Evolutionary conservation across 148 eudicot genomes (phyloP), one percentile per base, ranked within the genome.

Genomic region (Linanthus parryae): DNA sequence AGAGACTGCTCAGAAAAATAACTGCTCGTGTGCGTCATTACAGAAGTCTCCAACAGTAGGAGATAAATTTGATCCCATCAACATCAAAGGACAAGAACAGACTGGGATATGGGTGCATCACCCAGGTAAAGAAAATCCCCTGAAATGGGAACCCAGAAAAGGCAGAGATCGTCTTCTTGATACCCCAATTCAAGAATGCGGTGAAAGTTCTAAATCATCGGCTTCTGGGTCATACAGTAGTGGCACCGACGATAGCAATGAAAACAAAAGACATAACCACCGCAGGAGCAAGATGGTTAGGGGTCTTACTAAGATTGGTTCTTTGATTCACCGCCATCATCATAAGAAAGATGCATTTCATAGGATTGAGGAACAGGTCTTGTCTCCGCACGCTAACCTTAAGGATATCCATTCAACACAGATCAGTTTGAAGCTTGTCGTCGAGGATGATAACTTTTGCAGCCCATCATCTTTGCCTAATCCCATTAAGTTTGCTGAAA

Each of bases 31-130:
- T 23, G 55, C 37, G 37, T 16, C 18, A 13, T 10, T 42, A 23
- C 67, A 67, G 26, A 68, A 78, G 38, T 52, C 71, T 40, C 49
- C 36, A 22, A 71, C 59, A 37, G 48, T 73, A 43, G 58, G 59
- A 19, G 94, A 86, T 65, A 50, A 65, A 38, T 79, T 69, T 66
- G 96, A 84, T 61, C 67, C 90, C 40, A 76, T 91, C 24, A 69
- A 79, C 26, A 52, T 83, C 28, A 69, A 87, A 64, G 94, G 96
- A 33, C 81, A 77, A 49, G 57, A 53, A n/a, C 78, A 81, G 56
- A 79, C 90, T 2, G 89, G 84, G 54, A 68, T 91, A 56, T 86
- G 94, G 94, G 75, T 83, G 40, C 94, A 91, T 46, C 84, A 70
- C 24, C 95, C 95, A 13, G 94, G 95, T 43, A 69, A 75, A 34